These are phyloP conservation scores for Melaleuca alternifolia DNA, from an alignment of 345 rosid species.

Conservation along the genomic window DNA sequence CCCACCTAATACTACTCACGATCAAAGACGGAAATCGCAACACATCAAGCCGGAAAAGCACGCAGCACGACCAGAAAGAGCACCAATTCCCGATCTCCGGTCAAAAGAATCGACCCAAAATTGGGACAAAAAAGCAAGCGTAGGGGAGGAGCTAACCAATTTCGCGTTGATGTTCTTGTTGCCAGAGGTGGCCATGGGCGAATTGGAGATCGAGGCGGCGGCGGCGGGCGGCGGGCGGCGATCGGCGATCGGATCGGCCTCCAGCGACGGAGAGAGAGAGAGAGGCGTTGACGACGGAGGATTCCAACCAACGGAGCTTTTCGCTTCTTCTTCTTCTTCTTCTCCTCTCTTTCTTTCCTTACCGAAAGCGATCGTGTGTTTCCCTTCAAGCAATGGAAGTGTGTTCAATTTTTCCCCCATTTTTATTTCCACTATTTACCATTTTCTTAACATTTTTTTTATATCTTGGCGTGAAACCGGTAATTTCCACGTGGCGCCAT, in stretches of 20 bases:
- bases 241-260: not conserved
- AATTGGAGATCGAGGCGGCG: not conserved
- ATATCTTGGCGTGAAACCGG: not conserved
- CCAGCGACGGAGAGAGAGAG: not conserved
- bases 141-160: conserved; percentile 38
- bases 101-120: not conserved
- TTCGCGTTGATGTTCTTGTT: conserved; percentile 97
- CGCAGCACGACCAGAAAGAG: not conserved
- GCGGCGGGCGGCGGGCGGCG: too few relatives aligned
- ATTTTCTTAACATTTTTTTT: not conserved
- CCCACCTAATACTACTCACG: not conserved
- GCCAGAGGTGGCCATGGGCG: conserved; percentile 68
- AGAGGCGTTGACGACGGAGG: not conserved
- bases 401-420: not conserved
- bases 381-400: not conserved
- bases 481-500: not conserved
- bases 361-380: not conserved
- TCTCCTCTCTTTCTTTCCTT: not conserved
- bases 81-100: not conserved
- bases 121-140: not conserved
- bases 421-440: too few relatives aligned
- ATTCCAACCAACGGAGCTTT: not conserved
- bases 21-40: not conserved
- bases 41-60: not conserved
- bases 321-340: not conserved